A percentile compares a stretch with the other conserved stretches of the same genome.
Conservation (phyloP, 1,139 yeast genomes). For the Yamadazyma atmosphaerica region DNA sequence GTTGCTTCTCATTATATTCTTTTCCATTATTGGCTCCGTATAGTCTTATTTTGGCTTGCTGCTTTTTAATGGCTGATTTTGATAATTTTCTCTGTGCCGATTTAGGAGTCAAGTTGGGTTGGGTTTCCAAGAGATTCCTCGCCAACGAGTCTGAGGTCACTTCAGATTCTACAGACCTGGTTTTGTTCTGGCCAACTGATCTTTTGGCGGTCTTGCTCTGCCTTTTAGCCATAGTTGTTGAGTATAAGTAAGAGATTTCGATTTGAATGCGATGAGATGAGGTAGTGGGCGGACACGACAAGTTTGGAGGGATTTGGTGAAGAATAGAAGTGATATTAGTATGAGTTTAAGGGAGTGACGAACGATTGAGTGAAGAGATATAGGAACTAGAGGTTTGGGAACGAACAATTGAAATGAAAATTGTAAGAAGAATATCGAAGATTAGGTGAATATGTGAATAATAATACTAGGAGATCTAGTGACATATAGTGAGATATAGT, state of each 20-base stretch:
- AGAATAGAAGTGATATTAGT: too few species aligned
- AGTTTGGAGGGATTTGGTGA: too few species aligned
- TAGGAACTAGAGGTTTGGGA: too few species aligned
- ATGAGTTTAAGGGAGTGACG: too few species aligned
- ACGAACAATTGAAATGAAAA: too few species aligned
- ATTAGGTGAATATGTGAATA: too few species aligned
- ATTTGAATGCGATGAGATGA: slow-evolving; percentile 9
- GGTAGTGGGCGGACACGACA: slow-evolving; percentile 1
- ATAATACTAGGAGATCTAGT: too few species aligned
- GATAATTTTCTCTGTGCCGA: slow-evolving; percentile 52
- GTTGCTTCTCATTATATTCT: slow-evolving; percentile 73
- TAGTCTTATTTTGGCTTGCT: slow-evolving; percentile 60
- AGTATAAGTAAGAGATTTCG: neutral
- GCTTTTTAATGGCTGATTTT: slow-evolving; percentile 60
- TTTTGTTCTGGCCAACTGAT: slow-evolving; percentile 49
- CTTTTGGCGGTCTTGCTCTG: slow-evolving; percentile 63
- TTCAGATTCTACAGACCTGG: slow-evolving; percentile 64
- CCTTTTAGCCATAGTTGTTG: slow-evolving; percentile 40
- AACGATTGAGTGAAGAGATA: too few species aligned
- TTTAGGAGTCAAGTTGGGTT: slow-evolving; percentile 66
- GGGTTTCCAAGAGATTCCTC: slow-evolving; percentile 59
- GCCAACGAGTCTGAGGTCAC: slow-evolving; percentile 65
- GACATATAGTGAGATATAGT: too few species aligned
- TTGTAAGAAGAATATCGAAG: too few species aligned
- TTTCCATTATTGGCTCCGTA: slow-evolving; percentile 70